These are phyloP conservation scores for Dictyostelium intermedium DNA, from an alignment of 78 protist species.

Conservation along the genomic window DNA sequence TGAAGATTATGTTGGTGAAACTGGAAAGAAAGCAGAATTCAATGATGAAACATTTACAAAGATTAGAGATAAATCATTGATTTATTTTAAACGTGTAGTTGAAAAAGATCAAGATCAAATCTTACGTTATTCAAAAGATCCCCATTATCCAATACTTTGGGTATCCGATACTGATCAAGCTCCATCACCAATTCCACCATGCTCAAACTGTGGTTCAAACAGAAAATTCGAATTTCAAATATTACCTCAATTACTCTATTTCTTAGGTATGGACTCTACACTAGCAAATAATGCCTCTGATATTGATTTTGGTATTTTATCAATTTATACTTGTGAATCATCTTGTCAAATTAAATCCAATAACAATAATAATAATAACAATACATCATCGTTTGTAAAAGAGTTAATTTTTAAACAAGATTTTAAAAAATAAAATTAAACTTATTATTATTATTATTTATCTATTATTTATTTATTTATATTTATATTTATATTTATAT, in stretches of 20 bases:
- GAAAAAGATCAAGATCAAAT: slow-evolving; percentile 4
- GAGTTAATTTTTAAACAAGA: slow-evolving; percentile 72
- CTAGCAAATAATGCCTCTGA: not conserved
- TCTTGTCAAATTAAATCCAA: slow-evolving; percentile 29
- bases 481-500: too few species aligned
- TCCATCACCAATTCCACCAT: not conserved
- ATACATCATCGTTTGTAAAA: not conserved
- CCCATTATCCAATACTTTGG: slow-evolving; percentile 48
- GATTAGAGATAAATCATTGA: slow-evolving; percentile 25
- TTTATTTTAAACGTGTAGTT: not conserved
- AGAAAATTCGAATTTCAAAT: slow-evolving; percentile 54
- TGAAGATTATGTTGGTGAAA: slow-evolving; percentile 33
- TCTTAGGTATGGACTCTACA: slow-evolving; percentile 8
- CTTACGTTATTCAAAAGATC: slow-evolving; percentile 36
- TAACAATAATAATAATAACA: not conserved
- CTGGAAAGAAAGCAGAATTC: slow-evolving; percentile 4
- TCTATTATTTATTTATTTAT: too few species aligned
- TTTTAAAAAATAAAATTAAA: slow-evolving; percentile 54
- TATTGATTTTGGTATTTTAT: slow-evolving; percentile 59
- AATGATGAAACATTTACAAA: slow-evolving; percentile 24
- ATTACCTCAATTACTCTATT: slow-evolving; percentile 36
- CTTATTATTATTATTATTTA: not conserved
- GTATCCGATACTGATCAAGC: slow-evolving; percentile 43
- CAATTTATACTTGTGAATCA: slow-evolving; percentile 46
- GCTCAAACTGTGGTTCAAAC: slow-evolving; percentile 1